A percentile compares a stretch with the other conserved stretches of the same genome.
Conservation (phyloP, 371 early-diverging fungal species). For the Mortierella sp. region DNA sequence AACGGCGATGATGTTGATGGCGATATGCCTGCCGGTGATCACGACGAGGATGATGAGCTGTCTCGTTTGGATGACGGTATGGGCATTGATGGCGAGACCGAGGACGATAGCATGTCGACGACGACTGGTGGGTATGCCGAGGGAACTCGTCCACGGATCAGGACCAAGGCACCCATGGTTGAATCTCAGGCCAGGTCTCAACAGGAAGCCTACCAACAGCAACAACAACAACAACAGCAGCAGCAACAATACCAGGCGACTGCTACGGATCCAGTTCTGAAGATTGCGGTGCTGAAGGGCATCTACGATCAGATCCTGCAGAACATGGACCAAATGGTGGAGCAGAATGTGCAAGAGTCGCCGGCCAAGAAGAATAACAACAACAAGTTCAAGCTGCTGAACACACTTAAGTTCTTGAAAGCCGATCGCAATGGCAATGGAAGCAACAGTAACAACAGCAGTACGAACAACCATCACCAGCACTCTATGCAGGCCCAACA, state of each 20-base stretch:
- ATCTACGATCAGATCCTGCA: constrained; percentile 60
- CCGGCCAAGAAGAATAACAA: constrained; percentile 49
- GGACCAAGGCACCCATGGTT: constrained; percentile 17
- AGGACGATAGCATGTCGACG: constrained; percentile 36
- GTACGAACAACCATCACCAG: neutral
- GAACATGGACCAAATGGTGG: constrained; percentile 46
- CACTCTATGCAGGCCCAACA: neutral
- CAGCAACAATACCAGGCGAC: constrained; percentile 16
- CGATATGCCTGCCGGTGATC: constrained; percentile 31
- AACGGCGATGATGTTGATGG: constrained; percentile 55
- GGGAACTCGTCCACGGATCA: neutral
- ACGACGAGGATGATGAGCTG: neutral
- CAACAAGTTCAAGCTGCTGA: constrained; percentile 44
- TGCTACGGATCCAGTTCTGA: constrained; percentile 52
- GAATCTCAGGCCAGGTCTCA: constrained; percentile 12
- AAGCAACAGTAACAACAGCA: constrained; percentile 8
- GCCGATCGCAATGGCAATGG: constrained; percentile 32
- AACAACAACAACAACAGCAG: constrained; percentile 16
- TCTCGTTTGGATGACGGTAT: constrained; percentile 11
- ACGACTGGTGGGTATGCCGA: constrained; percentile 25
- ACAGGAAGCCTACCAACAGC: constrained; percentile 14
- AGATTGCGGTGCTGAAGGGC: constrained; percentile 60
- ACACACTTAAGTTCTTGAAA: constrained; percentile 46
- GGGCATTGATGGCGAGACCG: constrained; percentile 29
- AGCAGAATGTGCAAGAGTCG: constrained; percentile 46